Base-by-base conservation (phyloP, 169 alveolate species). In the Ichthyophthirius multifiliis region DNA sequence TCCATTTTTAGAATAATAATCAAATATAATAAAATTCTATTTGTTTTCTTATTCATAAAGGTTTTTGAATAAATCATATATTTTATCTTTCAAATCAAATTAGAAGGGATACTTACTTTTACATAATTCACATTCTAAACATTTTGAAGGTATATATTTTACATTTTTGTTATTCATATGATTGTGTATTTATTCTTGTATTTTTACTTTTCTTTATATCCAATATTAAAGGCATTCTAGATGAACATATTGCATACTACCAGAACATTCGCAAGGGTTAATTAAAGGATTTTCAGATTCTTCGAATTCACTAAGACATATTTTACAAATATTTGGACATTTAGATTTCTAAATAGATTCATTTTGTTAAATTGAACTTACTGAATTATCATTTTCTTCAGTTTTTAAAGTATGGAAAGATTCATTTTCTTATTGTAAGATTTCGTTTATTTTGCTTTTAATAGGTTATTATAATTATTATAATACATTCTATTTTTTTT, bases 211-310 rank as follows among this genome's bases (percentile, higher is more conserved):
- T 39, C 96, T 96, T 63, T 93, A 94, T 74, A 98, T 86, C 99
- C 99, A 97, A 46, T 96, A 92, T 44, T 98, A 82, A 62, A 98
- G 90, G 78, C 99, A 98, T 20, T 90, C 88, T 74, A 97, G 90
- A 84, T 98, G 99, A 5, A 97, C 97, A 83, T 90, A 96, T 74
- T 94, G 93, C 98, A 97, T 94, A 12, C 99, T 95, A 2, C 99
- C 99, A 76, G 92, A 92, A 83, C 99, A 98, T 48, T 93, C 94
- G 76, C 99, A 98, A 2, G 99, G 99, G 10, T 97, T 88, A 47
- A 98, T 92, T 80, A 98, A 96, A 15, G 99, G 99, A 84, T 96
- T 94, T 35, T 92, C 93, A 5, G 81, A 86, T 27, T 89, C 93
- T 9, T 90, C 96, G 62, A 90, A 93, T 63, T 91, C 94, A 45